Percentiles rank a stretch among this genome's conserved stretches.
Evolutionary conservation across 2,329 filamentous ascomycete genomes (phyloP).

Genomic region (Nemania sp.): DNA sequence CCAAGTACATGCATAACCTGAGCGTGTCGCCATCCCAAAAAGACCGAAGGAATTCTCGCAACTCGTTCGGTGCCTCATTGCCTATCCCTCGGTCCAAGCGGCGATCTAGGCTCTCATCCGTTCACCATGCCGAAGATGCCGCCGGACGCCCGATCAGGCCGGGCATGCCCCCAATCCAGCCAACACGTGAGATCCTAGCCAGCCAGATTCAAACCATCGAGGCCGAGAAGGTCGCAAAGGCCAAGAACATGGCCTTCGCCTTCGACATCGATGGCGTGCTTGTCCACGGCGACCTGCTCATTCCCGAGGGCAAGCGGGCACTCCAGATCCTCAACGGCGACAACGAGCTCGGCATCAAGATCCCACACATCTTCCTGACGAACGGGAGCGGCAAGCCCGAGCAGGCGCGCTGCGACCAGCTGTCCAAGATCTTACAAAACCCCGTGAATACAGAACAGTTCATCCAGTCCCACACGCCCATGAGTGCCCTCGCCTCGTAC

Average conservation of each 20-base stretch:
- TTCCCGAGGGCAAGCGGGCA: slow-evolving; percentile 67
- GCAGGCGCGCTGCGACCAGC: slow-evolving; percentile 65
- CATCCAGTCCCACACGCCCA: slow-evolving; percentile 77
- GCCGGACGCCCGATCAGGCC: slow-evolving; percentile 53
- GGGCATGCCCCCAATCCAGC: slow-evolving; percentile 62
- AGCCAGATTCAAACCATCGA: slow-evolving; percentile 72
- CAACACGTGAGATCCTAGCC: slow-evolving; percentile 69
- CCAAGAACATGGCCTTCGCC: slow-evolving; percentile 81
- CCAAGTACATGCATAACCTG: slow-evolving; percentile 74
- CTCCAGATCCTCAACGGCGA: slow-evolving; percentile 75
- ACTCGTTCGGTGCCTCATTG: slow-evolving; percentile 74
- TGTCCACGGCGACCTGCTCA: slow-evolving; percentile 72
- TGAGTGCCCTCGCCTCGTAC: slow-evolving; percentile 76
- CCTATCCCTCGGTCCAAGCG: slow-evolving; percentile 74
- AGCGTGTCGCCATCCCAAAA: slow-evolving; percentile 69
- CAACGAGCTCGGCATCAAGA: slow-evolving; percentile 79
- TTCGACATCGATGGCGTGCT: slow-evolving; percentile 81
- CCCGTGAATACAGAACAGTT: slow-evolving; percentile 74
- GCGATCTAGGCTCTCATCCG: slow-evolving; percentile 68
- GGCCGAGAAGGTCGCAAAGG: slow-evolving; percentile 66
- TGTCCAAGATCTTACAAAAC: slow-evolving; percentile 67
- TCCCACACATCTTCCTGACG: slow-evolving; percentile 74
- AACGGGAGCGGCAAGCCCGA: slow-evolving; percentile 77
- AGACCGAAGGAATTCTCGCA: slow-evolving; percentile 70
- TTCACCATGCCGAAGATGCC: slow-evolving; percentile 50